These are phyloP conservation scores for Coemansia sp. DNA, from an alignment of 192 early-diverging fungal species.

Conservation along the genomic window DNA sequence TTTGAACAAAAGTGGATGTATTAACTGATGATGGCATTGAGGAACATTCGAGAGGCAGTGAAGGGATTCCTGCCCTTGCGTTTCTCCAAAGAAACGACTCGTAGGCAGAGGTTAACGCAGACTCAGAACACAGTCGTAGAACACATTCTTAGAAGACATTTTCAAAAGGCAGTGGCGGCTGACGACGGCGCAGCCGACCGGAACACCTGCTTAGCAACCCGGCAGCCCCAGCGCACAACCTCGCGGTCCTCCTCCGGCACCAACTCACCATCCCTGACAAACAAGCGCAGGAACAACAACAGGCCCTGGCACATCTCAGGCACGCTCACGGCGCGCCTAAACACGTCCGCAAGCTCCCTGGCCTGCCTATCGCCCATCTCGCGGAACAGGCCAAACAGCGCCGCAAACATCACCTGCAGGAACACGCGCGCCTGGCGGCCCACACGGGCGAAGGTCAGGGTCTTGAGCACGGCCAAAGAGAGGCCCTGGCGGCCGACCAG, in stretches of 20 bases:
- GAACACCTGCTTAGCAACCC: slow-evolving; percentile 62
- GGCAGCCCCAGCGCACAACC: slow-evolving; percentile 64
- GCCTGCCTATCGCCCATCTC: slow-evolving; percentile 53
- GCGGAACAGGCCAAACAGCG: slow-evolving; percentile 63
- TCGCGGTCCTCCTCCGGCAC: slow-evolving; percentile 64
- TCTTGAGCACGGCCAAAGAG: slow-evolving; percentile 67
- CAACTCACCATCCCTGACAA: slow-evolving; percentile 62
- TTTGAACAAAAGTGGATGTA: no score
- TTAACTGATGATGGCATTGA: no score
- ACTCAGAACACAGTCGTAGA: no score
- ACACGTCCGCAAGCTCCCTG: slow-evolving; percentile 56
- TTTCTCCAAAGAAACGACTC: no score
- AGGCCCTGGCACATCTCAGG: slow-evolving; percentile 78
- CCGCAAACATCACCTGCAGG: slow-evolving; percentile 69
- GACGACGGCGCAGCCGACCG: slow-evolving; percentile 33
- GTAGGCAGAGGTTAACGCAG: no score
- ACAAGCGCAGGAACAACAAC: slow-evolving; percentile 78
- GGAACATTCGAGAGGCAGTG: no score
- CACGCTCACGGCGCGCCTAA: slow-evolving; percentile 56
- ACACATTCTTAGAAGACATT: no score
- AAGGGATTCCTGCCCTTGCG: no score
- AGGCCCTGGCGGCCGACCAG: slow-evolving; percentile 68
- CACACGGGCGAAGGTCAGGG: slow-evolving; percentile 72
- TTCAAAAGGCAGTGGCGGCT: no score
- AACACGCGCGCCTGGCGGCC: slow-evolving; percentile 59